phyloP scores from a whole-genome alignment of 768 basidiomycete genomes.

The Tulasnella sp. region DNA sequence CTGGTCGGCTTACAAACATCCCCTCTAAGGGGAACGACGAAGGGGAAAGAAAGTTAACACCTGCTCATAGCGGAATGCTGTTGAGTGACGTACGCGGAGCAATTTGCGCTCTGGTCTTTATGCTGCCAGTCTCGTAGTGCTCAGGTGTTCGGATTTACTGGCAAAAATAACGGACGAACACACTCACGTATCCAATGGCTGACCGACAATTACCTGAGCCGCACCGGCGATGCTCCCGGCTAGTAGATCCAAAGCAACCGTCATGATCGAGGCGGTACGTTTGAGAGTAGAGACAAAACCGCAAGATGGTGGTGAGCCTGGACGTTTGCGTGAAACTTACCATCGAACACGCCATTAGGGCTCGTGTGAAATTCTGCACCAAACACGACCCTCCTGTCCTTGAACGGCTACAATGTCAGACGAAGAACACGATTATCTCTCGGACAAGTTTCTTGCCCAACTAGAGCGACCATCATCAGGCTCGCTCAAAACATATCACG shows the following conservation, averaged over 20 bases:
- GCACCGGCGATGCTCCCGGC: slow-evolving; percentile 88
- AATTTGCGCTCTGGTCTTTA: slow-evolving; percentile 82
- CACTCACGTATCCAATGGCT: slow-evolving; percentile 61
- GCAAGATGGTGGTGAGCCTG: neutral
- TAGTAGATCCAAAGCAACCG: slow-evolving; percentile 44
- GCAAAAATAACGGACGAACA: neutral
- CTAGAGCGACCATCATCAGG: slow-evolving; percentile 21
- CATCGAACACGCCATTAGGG: neutral
- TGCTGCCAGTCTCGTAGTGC: slow-evolving; percentile 33
- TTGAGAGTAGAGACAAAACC: neutral
- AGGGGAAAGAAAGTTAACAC: slow-evolving; percentile 15
- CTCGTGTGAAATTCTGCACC: neutral
- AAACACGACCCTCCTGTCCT: too few species aligned
- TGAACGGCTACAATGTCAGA: slow-evolving; percentile 41
- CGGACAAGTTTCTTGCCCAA: slow-evolving; percentile 66
- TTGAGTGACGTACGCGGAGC: slow-evolving; percentile 49
- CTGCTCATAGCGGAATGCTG: slow-evolving; percentile 19
- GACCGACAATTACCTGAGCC: slow-evolving; percentile 89
- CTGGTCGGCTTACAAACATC: slow-evolving; percentile 74
- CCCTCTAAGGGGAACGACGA: slow-evolving; percentile 39
- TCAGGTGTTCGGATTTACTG: neutral
- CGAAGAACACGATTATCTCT: slow-evolving; percentile 78
- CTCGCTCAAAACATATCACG: slow-evolving; percentile 41
- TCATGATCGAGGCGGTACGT: neutral
- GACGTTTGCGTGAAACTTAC: neutral